Evolutionary conservation across 2,329 filamentous ascomycete species (phyloP).

Genomic region (Neonectria sp.): DNA sequence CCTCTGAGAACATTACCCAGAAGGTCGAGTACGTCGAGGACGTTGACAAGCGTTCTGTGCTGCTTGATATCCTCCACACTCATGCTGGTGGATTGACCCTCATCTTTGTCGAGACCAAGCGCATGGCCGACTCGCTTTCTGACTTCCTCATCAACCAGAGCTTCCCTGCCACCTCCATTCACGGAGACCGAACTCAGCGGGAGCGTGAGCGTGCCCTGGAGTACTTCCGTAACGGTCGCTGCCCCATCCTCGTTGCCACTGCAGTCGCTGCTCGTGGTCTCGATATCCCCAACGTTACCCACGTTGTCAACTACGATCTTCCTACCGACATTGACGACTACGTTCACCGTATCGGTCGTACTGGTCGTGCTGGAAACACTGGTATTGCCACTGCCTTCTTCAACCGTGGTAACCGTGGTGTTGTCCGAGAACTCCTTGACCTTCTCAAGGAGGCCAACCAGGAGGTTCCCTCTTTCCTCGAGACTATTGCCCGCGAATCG

Average conservation of each 20-base stretch:
- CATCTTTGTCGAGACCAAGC: conserved; percentile 99
- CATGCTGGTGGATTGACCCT: conserved; percentile 91
- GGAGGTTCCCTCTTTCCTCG: conserved; percentile 93
- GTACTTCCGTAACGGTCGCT: conserved; percentile 96
- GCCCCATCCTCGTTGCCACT: conserved; percentile 96
- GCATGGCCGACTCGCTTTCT: conserved; percentile 97
- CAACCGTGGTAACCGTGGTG: conserved; percentile 99
- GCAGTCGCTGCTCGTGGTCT: conserved; percentile 93
- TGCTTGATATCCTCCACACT: conserved; percentile 97
- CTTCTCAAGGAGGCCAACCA: conserved; percentile 99
- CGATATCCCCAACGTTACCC: conserved; percentile 96
- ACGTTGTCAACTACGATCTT: conserved; percentile 99
- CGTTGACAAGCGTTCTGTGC: conserved; percentile 95
- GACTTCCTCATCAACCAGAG: conserved; percentile 99
- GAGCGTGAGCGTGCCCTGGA: conserved; percentile 98
- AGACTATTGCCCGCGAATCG: conserved; percentile 96
- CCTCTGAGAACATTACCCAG: conserved; percentile 99
- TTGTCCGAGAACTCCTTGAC: conserved; percentile 97
- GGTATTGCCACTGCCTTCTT: conserved; percentile 99
- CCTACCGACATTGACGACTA: conserved; percentile 99
- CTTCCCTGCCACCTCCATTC: conserved; percentile 98
- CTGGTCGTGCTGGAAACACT: conserved; percentile 98
- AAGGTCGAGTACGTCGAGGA: conserved; percentile 99
- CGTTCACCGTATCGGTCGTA: conserved; percentile 99
- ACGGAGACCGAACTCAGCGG: conserved; percentile 98